Conservation (phyloP, 2,329 filamentous ascomycete species). For the Hysterium pulicare region DNA sequence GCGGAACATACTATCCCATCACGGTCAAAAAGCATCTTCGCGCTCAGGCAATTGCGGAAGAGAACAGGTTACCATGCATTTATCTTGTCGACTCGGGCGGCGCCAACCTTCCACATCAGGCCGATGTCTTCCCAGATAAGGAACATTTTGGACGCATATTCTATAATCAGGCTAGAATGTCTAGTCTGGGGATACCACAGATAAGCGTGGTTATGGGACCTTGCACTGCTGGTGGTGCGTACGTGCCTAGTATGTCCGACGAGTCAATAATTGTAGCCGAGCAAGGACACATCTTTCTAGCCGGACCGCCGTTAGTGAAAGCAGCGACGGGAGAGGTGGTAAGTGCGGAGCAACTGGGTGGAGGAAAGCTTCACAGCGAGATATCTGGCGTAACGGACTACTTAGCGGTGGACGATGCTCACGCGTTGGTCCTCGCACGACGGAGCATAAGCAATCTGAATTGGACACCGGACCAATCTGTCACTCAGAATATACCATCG, state of each 20-base stretch:
- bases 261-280: constrained; percentile 95
- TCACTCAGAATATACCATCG: constrained; percentile 31
- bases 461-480: constrained; percentile 59
- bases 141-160: constrained; percentile 98
- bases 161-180: constrained; percentile 97
- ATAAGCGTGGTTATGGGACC: constrained; percentile 96
- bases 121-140: constrained; percentile 90
- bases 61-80: constrained; percentile 81
- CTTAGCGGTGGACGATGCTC: constrained; percentile 87
- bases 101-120: constrained; percentile 90
- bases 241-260: constrained; percentile 96
- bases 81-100: constrained; percentile 96
- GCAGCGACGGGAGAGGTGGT: constrained; percentile 93
- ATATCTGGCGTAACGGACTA: constrained; percentile 94
- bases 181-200: constrained; percentile 81
- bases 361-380: constrained; percentile 83
- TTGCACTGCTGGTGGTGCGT: constrained; percentile 92
- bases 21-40: constrained; percentile 97
- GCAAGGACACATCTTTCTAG: constrained; percentile 96
- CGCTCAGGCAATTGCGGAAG: constrained; percentile 83
- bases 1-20: constrained; percentile 93
- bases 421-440: constrained; percentile 81
- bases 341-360: constrained; percentile 84
- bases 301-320: constrained; percentile 90
- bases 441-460: constrained; percentile 86